Percentiles rank a stretch among this genome's conserved stretches.
Conservation (phyloP, 805 yeast species). For the Candida pini region DNA sequence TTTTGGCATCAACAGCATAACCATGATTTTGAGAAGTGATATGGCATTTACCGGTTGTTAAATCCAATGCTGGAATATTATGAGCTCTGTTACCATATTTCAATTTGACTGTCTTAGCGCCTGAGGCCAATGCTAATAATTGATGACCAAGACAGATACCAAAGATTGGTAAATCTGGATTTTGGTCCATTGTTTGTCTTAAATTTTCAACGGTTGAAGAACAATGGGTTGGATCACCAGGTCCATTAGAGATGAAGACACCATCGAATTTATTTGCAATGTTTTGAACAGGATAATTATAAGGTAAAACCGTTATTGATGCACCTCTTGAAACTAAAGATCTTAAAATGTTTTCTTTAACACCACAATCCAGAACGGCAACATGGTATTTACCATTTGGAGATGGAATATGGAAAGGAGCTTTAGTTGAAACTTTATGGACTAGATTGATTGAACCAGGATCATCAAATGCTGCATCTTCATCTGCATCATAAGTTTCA, state of each 20-base stretch:
- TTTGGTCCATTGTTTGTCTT: constrained; percentile 57
- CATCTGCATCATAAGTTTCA: constrained; percentile 86
- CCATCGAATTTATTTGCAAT: constrained; percentile 93
- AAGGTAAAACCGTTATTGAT: constrained; percentile 93
- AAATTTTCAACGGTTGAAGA: constrained; percentile 68
- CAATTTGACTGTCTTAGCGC: constrained; percentile 87
- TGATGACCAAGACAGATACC: constrained; percentile 99
- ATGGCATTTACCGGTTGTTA: constrained; percentile 88
- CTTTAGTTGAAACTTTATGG: constrained; percentile 89
- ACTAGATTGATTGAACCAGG: constrained; percentile 89
- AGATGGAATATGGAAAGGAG: constrained; percentile 84
- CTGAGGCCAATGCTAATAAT: constrained; percentile 88
- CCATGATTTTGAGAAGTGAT: constrained; percentile 99
- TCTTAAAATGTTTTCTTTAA: constrained; percentile 93
- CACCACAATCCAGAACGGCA: constrained; percentile 97
- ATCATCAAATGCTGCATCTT: constrained; percentile 84
- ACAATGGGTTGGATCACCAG: constrained; percentile 97
- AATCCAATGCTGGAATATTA: constrained; percentile 92
- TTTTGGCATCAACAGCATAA: constrained; percentile 83
- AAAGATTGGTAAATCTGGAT: constrained; percentile 77
- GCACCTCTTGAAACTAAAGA: constrained; percentile 94
- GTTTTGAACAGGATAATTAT: constrained; percentile 87
- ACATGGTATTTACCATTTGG: constrained; percentile 62
- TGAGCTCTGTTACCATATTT: constrained; percentile 99
- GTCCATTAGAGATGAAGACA: constrained; percentile 90